Conservation (phyloP, 495 filamentous ascomycete genomes). For the Choiromyces venosus region DNA sequence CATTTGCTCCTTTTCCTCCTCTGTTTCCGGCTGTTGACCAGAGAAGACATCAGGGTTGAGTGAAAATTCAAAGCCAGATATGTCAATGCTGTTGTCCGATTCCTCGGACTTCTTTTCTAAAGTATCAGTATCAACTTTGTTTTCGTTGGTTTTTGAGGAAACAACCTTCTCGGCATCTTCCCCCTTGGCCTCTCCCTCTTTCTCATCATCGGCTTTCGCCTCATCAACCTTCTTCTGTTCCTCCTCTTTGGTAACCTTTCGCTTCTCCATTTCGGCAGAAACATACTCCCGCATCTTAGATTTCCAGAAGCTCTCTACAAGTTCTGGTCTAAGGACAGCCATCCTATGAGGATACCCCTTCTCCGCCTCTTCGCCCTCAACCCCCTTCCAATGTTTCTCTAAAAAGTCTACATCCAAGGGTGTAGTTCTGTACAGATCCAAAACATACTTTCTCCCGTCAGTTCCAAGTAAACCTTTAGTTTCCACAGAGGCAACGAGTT, state of each 20-base stretch:
- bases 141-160: conserved; percentile 14
- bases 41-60: conserved; percentile 95
- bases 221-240: conserved; percentile 25
- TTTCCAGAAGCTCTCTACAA: conserved; percentile 78
- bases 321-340: conserved; percentile 82
- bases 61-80: conserved; percentile 76
- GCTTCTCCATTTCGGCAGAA: conserved; percentile 62
- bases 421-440: conserved; percentile 92
- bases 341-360: conserved; percentile 85
- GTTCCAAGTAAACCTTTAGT: conserved; percentile 98
- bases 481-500: conserved; percentile 92
- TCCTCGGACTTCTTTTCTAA: conserved; percentile 36
- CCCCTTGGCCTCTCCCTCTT: conserved; percentile 25
- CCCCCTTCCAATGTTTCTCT: conserved; percentile 56
- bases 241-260: conserved; percentile 46
- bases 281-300: conserved; percentile 83
- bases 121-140: conserved; percentile 18
- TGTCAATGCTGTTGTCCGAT: conserved; percentile 60
- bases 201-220: conserved; percentile 29
- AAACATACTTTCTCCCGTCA: conserved; percentile 91
- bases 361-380: conserved; percentile 46
- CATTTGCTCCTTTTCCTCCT: conserved; percentile 81
- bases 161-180: conserved; percentile 26
- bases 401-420: conserved; percentile 88
- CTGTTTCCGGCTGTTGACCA: conserved; percentile 81